Percentiles rank a stretch among this genome's conserved stretches.
phyloP scores from a whole-genome alignment of 768 basidiomycete species.

The Amanita molliuscula region DNA sequence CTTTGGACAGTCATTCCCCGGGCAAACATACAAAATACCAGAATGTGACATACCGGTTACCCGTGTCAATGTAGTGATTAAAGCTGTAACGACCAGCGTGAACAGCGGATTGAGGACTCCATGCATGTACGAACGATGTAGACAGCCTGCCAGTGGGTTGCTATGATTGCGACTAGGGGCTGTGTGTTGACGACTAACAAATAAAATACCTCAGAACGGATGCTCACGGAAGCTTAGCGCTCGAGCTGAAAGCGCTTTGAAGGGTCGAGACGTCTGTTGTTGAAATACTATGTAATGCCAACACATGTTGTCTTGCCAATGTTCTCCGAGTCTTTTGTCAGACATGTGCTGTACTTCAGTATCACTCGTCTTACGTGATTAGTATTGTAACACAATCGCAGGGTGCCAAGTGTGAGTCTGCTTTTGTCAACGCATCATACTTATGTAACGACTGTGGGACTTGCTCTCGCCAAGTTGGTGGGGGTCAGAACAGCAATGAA shows the following conservation, averaged over 20 bases:
- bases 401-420: neutral
- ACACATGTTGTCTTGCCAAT: neutral
- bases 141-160: slow-evolving; percentile 17
- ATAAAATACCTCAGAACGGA: too few relatives aligned
- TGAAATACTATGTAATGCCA: neutral
- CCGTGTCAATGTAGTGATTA: slow-evolving; percentile 21
- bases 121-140: slow-evolving; percentile 23
- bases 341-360: neutral
- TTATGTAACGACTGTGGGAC: too few relatives aligned
- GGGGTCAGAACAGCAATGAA: neutral
- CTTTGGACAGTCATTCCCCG: slow-evolving; percentile 10
- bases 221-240: too few relatives aligned
- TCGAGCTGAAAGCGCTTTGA: too few relatives aligned
- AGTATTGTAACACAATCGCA: neutral
- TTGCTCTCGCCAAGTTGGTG: too few relatives aligned
- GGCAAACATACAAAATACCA: neutral
- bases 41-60: slow-evolving; percentile 18
- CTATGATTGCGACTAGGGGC: neutral
- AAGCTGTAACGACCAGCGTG: slow-evolving; percentile 37
- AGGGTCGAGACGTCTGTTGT: neutral
- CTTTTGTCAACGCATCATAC: too few relatives aligned
- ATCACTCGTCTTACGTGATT: neutral
- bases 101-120: slow-evolving; percentile 18
- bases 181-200: neutral
- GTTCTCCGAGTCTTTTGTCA: neutral